Evolutionary conservation across 441 rosid genomes (phyloP), one percentile per base, ranked within the genome.

Genomic region (Gossypium trilobum): DNA sequence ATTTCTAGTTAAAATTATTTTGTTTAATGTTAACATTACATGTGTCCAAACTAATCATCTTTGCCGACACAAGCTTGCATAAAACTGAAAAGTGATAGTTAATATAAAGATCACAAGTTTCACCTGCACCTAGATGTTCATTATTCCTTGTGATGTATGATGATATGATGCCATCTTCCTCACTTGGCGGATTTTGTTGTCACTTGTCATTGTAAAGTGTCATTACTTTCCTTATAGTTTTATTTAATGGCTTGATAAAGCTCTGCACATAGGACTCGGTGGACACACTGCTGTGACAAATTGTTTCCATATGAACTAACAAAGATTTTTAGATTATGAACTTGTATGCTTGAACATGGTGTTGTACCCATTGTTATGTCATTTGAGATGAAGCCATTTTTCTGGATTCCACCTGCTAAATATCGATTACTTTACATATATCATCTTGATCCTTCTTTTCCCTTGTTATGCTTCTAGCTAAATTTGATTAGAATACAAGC

Each of bases 1-100:
- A 36, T 46, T 44, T 20, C 42, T 58, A 50, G 55, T 66, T 20
- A 56, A 23, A 57, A 50, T 66, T 61, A 2, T 64, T 69, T 64
- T 25, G 17, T 27, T n/a, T 13, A 50, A 9, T 0, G 31, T 73
- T 69, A 52, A 64, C 22, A 9, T 19, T 10, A 16, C 5, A 36
- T 39, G 65, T 73, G 72, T 61, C 80, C 69, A 55, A 9, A 76
- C 64, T 39, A 60, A n/a, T 66, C 51, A 73, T 75, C 58, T 70
- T 71, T 1, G 61, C 62, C 7, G 54, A 73, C 58, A 22, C 29
- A 10, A 55, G 27, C 59, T 55, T 55, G 59, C 14, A 3, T 46
- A 10, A 46, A 46, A 13, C 51, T n/a, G 6, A 5, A 36, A 36
- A 36, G 29, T 19, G 29, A 55, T 55, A 16, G 22, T 5, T 31